Evolutionary conservation across 805 yeast species (phyloP), one percentile per base, ranked within the genome.

Genomic region (Saturnispora saitoi): DNA sequence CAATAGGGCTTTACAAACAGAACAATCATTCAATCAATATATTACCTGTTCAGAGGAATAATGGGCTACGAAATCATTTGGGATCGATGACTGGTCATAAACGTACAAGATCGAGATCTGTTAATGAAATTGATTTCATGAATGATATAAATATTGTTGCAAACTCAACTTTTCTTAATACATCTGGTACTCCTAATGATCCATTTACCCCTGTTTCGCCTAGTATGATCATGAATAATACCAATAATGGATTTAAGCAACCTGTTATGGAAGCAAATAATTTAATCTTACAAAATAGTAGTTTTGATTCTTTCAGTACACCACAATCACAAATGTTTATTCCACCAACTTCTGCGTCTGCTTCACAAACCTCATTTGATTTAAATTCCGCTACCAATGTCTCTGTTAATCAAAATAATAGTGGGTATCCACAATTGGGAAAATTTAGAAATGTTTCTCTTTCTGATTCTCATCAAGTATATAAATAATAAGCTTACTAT

Each of bases 51-150:
- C 51, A 48, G 12, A 43, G 30, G 38, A 19, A 24, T 7, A 24
- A 24, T 24, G 28, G 28, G 5, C 28, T 30, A 29, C 22, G 31
- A 6, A 17, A 24, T 26, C 20, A 24, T 12, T 32, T 51, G 11
- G 56, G 60, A 44, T 36, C 28, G 8, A 24, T 24, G 8, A 24
- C 32, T 22, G 66, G 64, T 9, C 70, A 65, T 47, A 65, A 65
- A 45, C 55, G 70, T 39, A 63, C 68, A 8, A 57, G 70, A 49
- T 65, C 70, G 4, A 55, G 67, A 38, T 65, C 70, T 14, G 52
- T 65, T 39, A 63, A 64, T 24, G 65, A 64, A 37, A 54, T 65
- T 41, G 62, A 58, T 41, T 48, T 45, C 5, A 45, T 60, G 26
- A 17, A 19, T 11, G 44, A 46, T 19, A 32, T 46, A 11, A 39